Evolutionary conservation across 2,329 filamentous ascomycete genomes (phyloP), one percentile per base, ranked within the genome.

Genomic region (Aspergillus phoenicis): DNA sequence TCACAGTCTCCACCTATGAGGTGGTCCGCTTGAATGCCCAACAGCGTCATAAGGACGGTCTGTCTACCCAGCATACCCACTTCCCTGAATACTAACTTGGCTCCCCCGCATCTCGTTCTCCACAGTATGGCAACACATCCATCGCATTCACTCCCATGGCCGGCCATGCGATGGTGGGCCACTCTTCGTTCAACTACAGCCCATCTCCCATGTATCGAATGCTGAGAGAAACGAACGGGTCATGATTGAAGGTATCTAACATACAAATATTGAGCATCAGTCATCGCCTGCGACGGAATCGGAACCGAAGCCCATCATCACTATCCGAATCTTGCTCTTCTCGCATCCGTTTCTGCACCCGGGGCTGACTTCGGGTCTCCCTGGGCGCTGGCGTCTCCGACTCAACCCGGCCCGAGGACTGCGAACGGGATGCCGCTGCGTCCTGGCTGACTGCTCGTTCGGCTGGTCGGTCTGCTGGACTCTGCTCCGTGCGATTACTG

Each of bases 301-400:
- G 78, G 66, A 85, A 85, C 33, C 82, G 83, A 60, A 82, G 75
- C 64, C 83, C 83, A 67, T 86, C 84, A 28, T 85, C 85, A 68
- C 85, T 84, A 48, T 85, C 85, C 45, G 82, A 83, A 36, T 83
- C 82, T 6, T 76, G 71, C 55, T 70, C 67, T 65, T 71, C 70
- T 64, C 74, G 77, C 56, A 53, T 59, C 62, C 75, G 74, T 66
- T 76, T 78, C 52, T 69, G 72, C 8, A 24, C 20, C 7, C 52
- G 17, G 17, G 17, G 52, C 15, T 13, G 22, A 55, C 63, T 72
- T 49, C 59, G 63, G 53, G 62, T 59, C 33, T 48, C 13, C 20
- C 15, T 28, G 24, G 6, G 57, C 20, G 60, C 39, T 36, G 63
- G 65, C 52, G 56, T 60, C 62, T 49, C 65, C 57, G 60, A 68